A percentile compares a stretch with the other conserved stretches of the same genome.
These are phyloP conservation scores for Salvia splendens DNA, from an alignment of 257 asterid genomes.

Conservation along the genomic window DNA sequence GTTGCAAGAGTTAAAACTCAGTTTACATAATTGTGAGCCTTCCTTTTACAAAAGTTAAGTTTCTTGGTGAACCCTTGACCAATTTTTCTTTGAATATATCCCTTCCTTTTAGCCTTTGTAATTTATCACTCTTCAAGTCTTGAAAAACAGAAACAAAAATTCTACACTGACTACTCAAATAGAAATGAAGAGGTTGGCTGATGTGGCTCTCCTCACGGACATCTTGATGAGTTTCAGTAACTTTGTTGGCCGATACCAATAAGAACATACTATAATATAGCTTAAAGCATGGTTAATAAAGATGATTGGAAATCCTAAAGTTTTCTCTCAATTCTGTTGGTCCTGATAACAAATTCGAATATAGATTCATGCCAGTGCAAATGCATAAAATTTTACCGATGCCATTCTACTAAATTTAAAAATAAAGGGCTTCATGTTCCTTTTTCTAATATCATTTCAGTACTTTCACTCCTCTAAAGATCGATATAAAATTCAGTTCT, in stretches of 20 bases:
- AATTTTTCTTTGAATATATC: slow-evolving; percentile 6
- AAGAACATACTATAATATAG: neutral
- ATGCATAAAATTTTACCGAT: neutral
- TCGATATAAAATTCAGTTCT: slow-evolving; percentile 1
- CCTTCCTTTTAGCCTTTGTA: slow-evolving; percentile 13
- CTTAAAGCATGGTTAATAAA: slow-evolving; percentile 5
- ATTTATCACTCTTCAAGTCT: slow-evolving; percentile 11
- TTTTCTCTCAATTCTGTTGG: slow-evolving; percentile 21
- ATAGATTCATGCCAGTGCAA: slow-evolving; percentile 12
- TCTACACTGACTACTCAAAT: neutral
- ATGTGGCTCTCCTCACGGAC: slow-evolving; percentile 9
- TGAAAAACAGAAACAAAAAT: neutral
- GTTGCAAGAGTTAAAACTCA: slow-evolving; percentile 25
- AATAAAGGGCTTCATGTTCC: slow-evolving; percentile 6
- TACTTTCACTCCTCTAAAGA: slow-evolving; percentile 3
- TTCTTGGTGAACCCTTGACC: slow-evolving; percentile 7
- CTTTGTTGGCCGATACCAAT: neutral
- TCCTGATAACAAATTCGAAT: slow-evolving; percentile 14
- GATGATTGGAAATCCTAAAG: neutral
- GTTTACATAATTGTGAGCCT: slow-evolving; percentile 24
- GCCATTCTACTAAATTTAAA: neutral
- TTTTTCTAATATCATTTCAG: neutral
- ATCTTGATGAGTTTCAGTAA: slow-evolving; percentile 10
- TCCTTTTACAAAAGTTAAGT: slow-evolving; percentile 21
- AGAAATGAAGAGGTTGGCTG: slow-evolving; percentile 14